Percentiles rank a stretch among this genome's conserved stretches.
Conservation (phyloP, 2,329 filamentous ascomycete genomes). For the Dactylonectria estremocensis region DNA sequence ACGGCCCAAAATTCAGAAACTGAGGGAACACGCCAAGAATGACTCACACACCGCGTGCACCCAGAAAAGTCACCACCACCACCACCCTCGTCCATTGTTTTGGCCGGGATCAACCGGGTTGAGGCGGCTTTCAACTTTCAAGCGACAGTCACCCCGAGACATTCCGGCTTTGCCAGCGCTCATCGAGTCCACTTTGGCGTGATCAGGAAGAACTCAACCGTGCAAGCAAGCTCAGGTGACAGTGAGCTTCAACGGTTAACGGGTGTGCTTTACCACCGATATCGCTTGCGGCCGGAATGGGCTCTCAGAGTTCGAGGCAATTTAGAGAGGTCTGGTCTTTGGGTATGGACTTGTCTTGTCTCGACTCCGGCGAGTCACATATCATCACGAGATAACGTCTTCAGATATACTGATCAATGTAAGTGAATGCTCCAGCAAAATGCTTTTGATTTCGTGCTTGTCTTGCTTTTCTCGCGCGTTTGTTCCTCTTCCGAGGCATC, state of each 20-base stretch:
- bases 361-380: conserved; percentile 12
- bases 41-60: conserved; percentile 50
- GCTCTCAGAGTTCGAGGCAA: neutral
- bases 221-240: neutral
- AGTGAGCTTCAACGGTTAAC: neutral
- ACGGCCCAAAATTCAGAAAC: conserved; percentile 20
- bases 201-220: conserved; percentile 9
- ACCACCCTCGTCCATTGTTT: conserved; percentile 38
- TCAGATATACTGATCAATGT: conserved; percentile 18
- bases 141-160: conserved; percentile 14
- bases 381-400: conserved; percentile 16
- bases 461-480: conserved; percentile 48
- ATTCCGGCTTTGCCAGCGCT: neutral
- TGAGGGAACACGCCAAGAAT: conserved; percentile 38
- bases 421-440: conserved; percentile 44
- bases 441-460: conserved; percentile 53
- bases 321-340: neutral
- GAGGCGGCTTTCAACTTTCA: neutral
- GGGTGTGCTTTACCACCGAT: neutral
- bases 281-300: conserved; percentile 14
- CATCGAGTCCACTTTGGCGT: neutral
- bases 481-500: conserved; percentile 44
- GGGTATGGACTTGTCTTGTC: neutral
- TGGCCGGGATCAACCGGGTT: conserved; percentile 9
- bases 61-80: conserved; percentile 30